Conservation (phyloP, 2,329 filamentous ascomycete genomes). For the Byssothecium circinans region DNA sequence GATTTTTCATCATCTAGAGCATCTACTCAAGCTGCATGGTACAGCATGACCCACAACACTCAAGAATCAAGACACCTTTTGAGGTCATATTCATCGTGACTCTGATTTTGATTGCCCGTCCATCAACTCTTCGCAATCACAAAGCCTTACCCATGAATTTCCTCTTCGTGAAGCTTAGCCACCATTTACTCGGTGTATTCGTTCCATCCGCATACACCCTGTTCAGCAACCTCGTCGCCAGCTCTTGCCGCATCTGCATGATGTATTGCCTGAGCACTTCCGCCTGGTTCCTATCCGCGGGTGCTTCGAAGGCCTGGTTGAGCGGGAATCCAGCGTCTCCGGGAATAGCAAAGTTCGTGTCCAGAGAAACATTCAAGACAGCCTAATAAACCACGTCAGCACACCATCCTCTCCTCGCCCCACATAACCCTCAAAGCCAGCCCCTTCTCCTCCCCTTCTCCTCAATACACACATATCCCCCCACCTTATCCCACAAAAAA, state of each 20-base stretch:
- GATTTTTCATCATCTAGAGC: background rate
- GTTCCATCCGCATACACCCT: constrained; percentile 79
- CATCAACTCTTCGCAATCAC: constrained; percentile 12
- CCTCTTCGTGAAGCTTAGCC: constrained; percentile 97
- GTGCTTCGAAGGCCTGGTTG: constrained; percentile 95
- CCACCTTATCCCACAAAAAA: background rate
- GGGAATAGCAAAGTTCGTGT: constrained; percentile 89
- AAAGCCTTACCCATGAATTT: constrained; percentile 95
- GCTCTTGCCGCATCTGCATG: constrained; percentile 88
- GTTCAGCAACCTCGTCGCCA: constrained; percentile 78
- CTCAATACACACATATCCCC: constrained; percentile 43
- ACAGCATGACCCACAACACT: background rate
- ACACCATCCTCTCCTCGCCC: background rate
- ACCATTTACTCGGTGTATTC: constrained; percentile 75
- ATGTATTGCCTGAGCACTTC: constrained; percentile 88
- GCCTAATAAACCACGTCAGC: constrained; percentile 55
- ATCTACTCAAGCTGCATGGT: background rate
- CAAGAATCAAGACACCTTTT: background rate
- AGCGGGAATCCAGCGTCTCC: constrained; percentile 91
- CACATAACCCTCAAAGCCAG: background rate
- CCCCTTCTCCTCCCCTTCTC: background rate
- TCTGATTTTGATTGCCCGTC: background rate
- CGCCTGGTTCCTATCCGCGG: constrained; percentile 82
- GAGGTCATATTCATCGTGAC: background rate
- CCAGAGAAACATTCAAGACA: constrained; percentile 86